Evolutionary conservation across 768 basidiomycete species (phyloP), one percentile per base, ranked within the genome.

Genomic region (Lactarius trivialis): DNA sequence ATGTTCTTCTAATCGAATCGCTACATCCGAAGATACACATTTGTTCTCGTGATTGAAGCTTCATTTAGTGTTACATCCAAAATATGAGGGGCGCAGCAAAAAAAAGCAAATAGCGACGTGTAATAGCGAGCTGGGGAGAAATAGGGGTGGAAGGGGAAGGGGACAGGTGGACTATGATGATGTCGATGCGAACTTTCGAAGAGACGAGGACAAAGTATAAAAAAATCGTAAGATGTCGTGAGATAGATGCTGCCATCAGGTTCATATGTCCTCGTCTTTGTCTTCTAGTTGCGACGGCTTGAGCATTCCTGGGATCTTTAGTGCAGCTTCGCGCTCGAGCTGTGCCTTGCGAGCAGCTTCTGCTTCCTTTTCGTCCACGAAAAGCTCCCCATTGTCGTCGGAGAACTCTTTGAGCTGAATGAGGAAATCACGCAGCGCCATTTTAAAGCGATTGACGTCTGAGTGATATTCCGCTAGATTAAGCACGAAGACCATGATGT

Each of bases 401-500:
- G 93, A 93, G 78, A 97, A 98, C 75, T 98, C 97, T 73, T 97
- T 97, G 65, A 99, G 84, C 68, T 94, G 91, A 68, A 99, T 93
- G 60, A 99, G 84, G 87, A 98, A 99, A 75, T 98, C 97, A 60
- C 96, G 91, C 53, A 98, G 80, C 17, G 89, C 87, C 67, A 92
- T 78, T 77, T 98, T 98, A 86, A 98, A 99, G 67, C 88, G 84
- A 68, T 87, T 89, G 74, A 87, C 84, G 69, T 93, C 90, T 70
- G 78, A 85, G 70, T 91, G 82, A 70, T 83, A 83, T 70, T 91
- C 88, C 59, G 83, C 80, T 57, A 93, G 76, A 55, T 81, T 81
- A 32, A 77, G 75, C 49, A 91, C 80, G 68, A 91, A 92, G n/a
- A 78, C 72, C 71, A 84, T 77, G 32, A 92, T 81, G 76, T 91